Evolutionary conservation across 257 asterid genomes (phyloP).

Genomic region (Solanum pinnatisectum): DNA sequence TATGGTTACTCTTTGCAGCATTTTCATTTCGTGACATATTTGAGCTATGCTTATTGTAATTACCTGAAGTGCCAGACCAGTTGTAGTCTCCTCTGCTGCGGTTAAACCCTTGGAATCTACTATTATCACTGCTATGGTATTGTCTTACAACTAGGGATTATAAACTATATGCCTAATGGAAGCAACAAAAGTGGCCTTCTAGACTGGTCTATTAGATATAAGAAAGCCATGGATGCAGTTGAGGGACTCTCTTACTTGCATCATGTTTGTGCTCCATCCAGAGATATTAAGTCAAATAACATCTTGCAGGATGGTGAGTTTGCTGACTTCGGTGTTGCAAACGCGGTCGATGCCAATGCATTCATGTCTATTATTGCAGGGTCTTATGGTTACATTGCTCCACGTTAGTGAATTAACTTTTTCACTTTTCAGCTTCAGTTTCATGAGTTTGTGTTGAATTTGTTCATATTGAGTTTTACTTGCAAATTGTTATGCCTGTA

Average conservation of each 20-base stretch:
- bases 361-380: conserved; percentile 95
- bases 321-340: conserved; percentile 93
- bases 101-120: no score
- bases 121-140: no score
- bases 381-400: conserved; percentile 91
- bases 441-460: neutral
- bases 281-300: conserved; percentile 79
- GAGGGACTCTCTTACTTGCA: conserved; percentile 91
- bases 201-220: conserved; percentile 81
- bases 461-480: neutral
- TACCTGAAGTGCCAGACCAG: no score
- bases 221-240: conserved; percentile 79
- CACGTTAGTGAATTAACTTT: conserved; percentile 35
- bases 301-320: conserved; percentile 70
- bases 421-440: neutral
- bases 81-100: no score
- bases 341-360: conserved; percentile 51
- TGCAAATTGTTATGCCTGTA: neutral
- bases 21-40: no score
- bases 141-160: no score
- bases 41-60: no score
- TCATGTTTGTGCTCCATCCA: conserved; percentile 67
- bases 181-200: conserved; percentile 66
- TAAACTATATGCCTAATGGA: no score
- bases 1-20: no score